These are phyloP conservation scores for Rhexocercosporidium sp. DNA, from an alignment of 2,329 filamentous ascomycete genomes.

Conservation along the genomic window DNA sequence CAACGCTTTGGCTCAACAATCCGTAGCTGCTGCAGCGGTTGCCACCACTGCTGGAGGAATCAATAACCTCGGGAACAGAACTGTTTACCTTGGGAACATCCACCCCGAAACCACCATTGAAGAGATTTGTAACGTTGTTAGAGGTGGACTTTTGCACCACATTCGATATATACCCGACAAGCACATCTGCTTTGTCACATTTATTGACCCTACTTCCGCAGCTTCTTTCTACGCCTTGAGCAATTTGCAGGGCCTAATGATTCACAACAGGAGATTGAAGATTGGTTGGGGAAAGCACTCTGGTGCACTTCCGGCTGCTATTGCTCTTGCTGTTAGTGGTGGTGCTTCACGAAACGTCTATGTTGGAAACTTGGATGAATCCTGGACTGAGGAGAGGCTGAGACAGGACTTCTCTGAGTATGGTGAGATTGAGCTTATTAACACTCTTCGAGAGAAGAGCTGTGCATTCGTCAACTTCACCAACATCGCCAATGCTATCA, in stretches of 20 bases:
- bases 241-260: constrained; percentile 98
- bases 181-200: constrained; percentile 99
- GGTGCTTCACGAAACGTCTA: constrained; percentile 99
- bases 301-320: constrained; percentile 91
- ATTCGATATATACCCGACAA: constrained; percentile 99
- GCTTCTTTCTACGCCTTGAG: constrained; percentile 97
- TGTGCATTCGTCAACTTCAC: constrained; percentile 99
- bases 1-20: constrained; percentile 94
- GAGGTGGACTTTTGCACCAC: constrained; percentile 93
- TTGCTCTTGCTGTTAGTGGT: constrained; percentile 93
- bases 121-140: constrained; percentile 98
- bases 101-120: constrained; percentile 99
- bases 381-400: constrained; percentile 94
- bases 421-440: constrained; percentile 97
- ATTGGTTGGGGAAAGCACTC: constrained; percentile 99
- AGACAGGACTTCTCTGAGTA: constrained; percentile 97
- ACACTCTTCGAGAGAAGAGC: constrained; percentile 96
- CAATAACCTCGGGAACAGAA: constrained; percentile 96
- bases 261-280: constrained; percentile 96
- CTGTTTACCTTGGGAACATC: constrained; percentile 97
- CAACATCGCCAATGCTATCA: constrained; percentile 99
- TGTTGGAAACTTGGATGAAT: constrained; percentile 95
- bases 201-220: constrained; percentile 97
- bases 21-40: constrained; percentile 93
- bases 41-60: constrained; percentile 96